Evolutionary conservation across 345 rosid genomes (phyloP).

Genomic region (Euphorbia pulcherrima): DNA sequence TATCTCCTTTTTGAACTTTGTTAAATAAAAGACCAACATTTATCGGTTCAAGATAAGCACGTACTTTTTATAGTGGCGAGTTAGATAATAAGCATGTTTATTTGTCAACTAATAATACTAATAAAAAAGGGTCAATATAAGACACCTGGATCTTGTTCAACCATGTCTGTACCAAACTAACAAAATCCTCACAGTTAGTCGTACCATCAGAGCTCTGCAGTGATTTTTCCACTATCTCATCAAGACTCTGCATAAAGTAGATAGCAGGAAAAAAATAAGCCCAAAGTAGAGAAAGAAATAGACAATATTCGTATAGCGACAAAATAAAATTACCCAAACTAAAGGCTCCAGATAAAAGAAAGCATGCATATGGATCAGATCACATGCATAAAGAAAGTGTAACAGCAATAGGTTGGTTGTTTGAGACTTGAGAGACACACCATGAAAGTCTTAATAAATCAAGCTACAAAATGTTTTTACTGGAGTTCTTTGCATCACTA

Average conservation of each 20-base stretch:
- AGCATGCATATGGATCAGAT: background rate
- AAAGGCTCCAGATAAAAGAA: background rate
- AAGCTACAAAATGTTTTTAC: background rate
- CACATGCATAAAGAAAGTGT: background rate
- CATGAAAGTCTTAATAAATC: background rate
- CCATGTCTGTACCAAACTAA: slow-evolving; percentile 70
- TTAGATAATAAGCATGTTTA: background rate
- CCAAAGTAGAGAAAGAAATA: slow-evolving; percentile 4
- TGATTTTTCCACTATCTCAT: slow-evolving; percentile 70
- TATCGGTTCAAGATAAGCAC: background rate
- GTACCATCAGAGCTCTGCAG: slow-evolving; percentile 63
- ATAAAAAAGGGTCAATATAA: background rate
- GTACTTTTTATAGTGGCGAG: background rate
- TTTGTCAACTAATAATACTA: background rate
- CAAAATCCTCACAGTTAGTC: slow-evolving; percentile 75
- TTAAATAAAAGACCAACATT: background rate
- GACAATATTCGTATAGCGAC: background rate
- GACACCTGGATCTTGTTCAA: slow-evolving; percentile 70
- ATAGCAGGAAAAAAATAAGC: slow-evolving; percentile 20
- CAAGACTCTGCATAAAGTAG: slow-evolving; percentile 55
- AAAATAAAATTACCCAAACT: background rate
- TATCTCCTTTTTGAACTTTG: background rate
- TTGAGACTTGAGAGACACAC: slow-evolving; percentile 8
- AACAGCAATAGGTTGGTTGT: background rate
- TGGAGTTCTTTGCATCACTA: background rate